Evolutionary conservation across 106 monocot genomes (phyloP).

Genomic region (Alisma plantagoaquatica): DNA sequence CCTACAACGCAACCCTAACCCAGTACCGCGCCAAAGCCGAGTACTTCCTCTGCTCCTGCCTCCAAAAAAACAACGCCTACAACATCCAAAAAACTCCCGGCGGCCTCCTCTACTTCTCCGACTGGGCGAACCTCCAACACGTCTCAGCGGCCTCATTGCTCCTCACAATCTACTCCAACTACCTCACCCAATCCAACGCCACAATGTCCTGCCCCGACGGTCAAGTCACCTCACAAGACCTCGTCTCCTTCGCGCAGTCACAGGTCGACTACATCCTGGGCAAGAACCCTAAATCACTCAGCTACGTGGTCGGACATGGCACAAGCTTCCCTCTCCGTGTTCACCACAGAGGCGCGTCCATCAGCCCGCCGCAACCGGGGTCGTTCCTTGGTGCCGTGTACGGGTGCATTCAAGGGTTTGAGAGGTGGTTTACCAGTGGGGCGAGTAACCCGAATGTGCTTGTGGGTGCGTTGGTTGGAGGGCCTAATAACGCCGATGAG

Average conservation of each 20-base stretch:
- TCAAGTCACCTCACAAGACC: slow-evolving; percentile 35
- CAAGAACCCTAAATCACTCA: slow-evolving; percentile 61
- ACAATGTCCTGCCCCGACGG: slow-evolving; percentile 62
- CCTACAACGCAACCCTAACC: slow-evolving; percentile 31
- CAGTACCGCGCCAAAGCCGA: slow-evolving; percentile 87
- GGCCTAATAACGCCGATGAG: slow-evolving; percentile 52
- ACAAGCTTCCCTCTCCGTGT: slow-evolving; percentile 24
- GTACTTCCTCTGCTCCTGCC: slow-evolving; percentile 75
- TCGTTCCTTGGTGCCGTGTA: slow-evolving; percentile 25
- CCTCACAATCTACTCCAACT: slow-evolving; percentile 49
- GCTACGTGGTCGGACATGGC: slow-evolving; percentile 76
- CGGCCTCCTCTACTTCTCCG: slow-evolving; percentile 53
- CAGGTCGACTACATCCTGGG: slow-evolving; percentile 92
- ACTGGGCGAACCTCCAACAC: slow-evolving; percentile 88
- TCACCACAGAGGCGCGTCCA: slow-evolving; percentile 48
- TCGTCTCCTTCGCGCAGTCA: slow-evolving; percentile 54
- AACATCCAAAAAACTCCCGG: slow-evolving; percentile 74
- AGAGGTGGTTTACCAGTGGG: slow-evolving; percentile 36
- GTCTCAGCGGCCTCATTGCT: slow-evolving; percentile 54
- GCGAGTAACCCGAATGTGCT: slow-evolving; percentile 55
- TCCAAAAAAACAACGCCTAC: slow-evolving; percentile 78
- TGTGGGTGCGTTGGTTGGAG: slow-evolving; percentile 78
- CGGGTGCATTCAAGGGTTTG: slow-evolving; percentile 58
- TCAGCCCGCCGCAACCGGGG: slow-evolving; percentile 20
- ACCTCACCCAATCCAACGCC: slow-evolving; percentile 23